Evolutionary conservation across 345 rosid genomes (phyloP), one percentile per base, ranked within the genome.

Genomic region (Citrus glauca): DNA sequence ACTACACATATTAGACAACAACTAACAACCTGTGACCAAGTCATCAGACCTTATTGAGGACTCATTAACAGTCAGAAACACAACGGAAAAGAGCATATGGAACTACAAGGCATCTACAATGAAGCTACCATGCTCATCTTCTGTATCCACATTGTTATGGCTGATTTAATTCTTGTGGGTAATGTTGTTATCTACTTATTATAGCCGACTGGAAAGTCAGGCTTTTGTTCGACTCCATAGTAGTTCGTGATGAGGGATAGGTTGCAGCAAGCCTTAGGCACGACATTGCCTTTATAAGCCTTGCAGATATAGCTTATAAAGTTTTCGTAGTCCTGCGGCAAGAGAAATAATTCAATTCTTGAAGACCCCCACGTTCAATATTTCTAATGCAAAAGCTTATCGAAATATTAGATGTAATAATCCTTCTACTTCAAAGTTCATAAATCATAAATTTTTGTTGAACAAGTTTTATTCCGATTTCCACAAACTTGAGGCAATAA

Each of bases 231-330:
- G 37, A 72, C 53, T 61, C 56, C 16, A 45, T 13, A 3, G 65
- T n/a, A 74, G 76, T 68, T 76, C 70, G 64, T 32, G 28, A 75
- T 69, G 61, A 2, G 22, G 9, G 87, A 66, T 76, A 83, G 60
- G 37, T 85, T 83, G 69, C 88, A 78, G 82, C 97, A 95, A 69
- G 93, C 92, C 56, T 82, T 67, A 1, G 87, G 93, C 8, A 72
- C 57, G 53, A 80, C 45, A 61, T 80, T 82, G 63, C 94, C 93
- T 45, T 86, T 82, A 75, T 93, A 93, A 53, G 93, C 97, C 80
- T 87, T 82, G 83, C 99, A 95, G 81, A 95, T 85, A 86, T 91
- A 95, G 86, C 87, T 90, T 82, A 91, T 65, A 79, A 85, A 88
- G 82, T 92, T 85, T 77, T 89, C 95, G 37, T 95, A 93, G 79